Evolutionary conservation across 345 rosid species (phyloP).

Genomic region (Anastatica hierochuntica): DNA sequence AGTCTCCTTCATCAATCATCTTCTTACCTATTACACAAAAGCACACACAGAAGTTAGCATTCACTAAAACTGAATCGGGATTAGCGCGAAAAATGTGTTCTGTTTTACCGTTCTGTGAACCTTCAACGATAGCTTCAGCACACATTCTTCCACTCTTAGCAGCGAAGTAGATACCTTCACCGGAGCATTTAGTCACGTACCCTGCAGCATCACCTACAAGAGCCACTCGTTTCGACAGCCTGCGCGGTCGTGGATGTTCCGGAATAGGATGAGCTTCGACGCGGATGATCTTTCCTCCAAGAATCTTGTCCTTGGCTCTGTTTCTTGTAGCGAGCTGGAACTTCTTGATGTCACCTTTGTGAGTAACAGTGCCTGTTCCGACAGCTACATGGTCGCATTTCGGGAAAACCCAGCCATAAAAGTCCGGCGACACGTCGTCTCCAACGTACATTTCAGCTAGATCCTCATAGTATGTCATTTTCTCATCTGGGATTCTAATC

Average conservation of each 20-base stretch:
- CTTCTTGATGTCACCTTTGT: constrained; percentile 89
- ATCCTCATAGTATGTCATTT: constrained; percentile 80
- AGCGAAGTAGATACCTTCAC: constrained; percentile 88
- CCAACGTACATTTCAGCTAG: constrained; percentile 95
- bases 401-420: constrained; percentile 96
- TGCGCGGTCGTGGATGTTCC: constrained; percentile 75
- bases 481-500: constrained; percentile 68
- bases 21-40: constrained; percentile 30
- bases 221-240: constrained; percentile 60
- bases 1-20: constrained; percentile 76
- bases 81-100: too few relatives aligned
- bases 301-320: constrained; percentile 83
- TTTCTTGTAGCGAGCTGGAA: constrained; percentile 78
- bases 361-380: constrained; percentile 89
- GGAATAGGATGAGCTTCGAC: constrained; percentile 95
- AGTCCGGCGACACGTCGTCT: constrained; percentile 90
- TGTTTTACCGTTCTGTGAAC: constrained; percentile 55
- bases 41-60: not conserved
- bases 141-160: constrained; percentile 97
- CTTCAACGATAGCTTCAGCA: constrained; percentile 81
- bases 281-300: constrained; percentile 79
- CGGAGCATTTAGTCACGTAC: constrained; percentile 81
- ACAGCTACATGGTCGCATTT: constrained; percentile 96
- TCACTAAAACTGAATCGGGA: not conserved
- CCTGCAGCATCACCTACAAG: constrained; percentile 90